Base-by-base conservation (phyloP, 192 early-diverging fungal species). In the Coemansia erecta region DNA sequence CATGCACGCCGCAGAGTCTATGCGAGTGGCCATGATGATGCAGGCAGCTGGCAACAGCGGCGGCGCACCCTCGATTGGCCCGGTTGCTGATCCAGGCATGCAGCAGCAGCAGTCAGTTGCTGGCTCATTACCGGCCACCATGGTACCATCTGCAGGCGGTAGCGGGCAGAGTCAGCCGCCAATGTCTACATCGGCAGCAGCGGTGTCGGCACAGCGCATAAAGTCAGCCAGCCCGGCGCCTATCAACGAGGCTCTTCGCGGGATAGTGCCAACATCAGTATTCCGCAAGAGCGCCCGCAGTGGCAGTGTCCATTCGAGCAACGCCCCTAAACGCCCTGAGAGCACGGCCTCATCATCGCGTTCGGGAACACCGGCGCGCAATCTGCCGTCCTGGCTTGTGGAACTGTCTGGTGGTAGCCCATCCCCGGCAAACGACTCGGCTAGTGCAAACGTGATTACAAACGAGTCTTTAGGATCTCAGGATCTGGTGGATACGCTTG, bases 181-280 rank as follows among this genome's bases (percentile, higher is more conserved):
- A 31, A 5, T 31, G 28, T 31, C 28, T 31, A 7, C 48, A 50
- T 19, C 51, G 33, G 31, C n/a, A 13, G 51, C 15, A 23, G 60
- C 53, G 15, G 43, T 46, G 8, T 35, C 35, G 0, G 17, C 40
- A 15, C 71, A 68, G 46, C 40, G 61, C 15, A n/a, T 45, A 31
- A 66, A 67, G 60, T 37, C 74, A 13, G 51, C 64, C 21, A 70
- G 70, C 45, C 70, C 76, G 17, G 70, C 76, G 31, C 70, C 58
- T 12, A 79, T 73, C 60, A 79, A 73, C 53, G 70, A 72, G 49
- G 70, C 76, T 2, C 66, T 79, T 28, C 76, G 76, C 5, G 76
- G 76, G 18, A 78, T 78, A 39, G 76, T 78, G 24, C 76, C 76
- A 6, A 78, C 76, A 28, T 78, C 76, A 21, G 76, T 78, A 57